Base-by-base conservation (phyloP, 164 flowering plant species). In the Sedum album region DNA sequence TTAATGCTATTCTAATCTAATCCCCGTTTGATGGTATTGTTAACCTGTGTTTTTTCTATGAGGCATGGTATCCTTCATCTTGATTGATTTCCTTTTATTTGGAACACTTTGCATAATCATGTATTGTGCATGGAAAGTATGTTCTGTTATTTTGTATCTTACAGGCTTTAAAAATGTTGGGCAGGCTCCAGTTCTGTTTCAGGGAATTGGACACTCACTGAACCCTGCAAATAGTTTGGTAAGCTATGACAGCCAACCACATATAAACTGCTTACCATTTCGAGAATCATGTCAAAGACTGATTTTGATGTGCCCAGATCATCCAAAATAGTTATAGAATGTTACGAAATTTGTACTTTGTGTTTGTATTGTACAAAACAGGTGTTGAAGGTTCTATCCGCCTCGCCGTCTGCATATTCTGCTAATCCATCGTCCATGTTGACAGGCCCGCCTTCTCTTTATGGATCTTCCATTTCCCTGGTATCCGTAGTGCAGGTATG, bases 131-230 rank as follows among this genome's bases (percentile, higher is more conserved):
- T 17, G 61, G 4, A n/a, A n/a, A n/a, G n/a, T n/a, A n/a, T n/a
- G n/a, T n/a, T n/a, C n/a, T n/a, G n/a, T n/a, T n/a, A n/a, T n/a
- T n/a, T n/a, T n/a, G n/a, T 31, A 25, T 26, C 76, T 53, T 68
- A 61, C 35, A 33, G 0, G 42, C 53, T 26, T 60, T 38, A 25
- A 65, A 31, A 51, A 28, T 23, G 17, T 70, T 66, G 28, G 28
- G 62, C 90, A 95, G 99, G 99, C 94, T 57, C 97, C 99, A 57
- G 88, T 92, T 26, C 90, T 95, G 70, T 95, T 92, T 68, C 81
- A 79, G 76, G 99, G 99, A 31, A 82, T 92, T 79, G 97, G 88
- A 51, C 99, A 95, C 80, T 82, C 93, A 20, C 31, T 88, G 48
- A 88, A 92, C 78, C 80, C 97, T 71, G 82, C 86, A 10, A 92